Base-by-base conservation (phyloP, 345 rosid species). In the Laguncularia racemosa region DNA sequence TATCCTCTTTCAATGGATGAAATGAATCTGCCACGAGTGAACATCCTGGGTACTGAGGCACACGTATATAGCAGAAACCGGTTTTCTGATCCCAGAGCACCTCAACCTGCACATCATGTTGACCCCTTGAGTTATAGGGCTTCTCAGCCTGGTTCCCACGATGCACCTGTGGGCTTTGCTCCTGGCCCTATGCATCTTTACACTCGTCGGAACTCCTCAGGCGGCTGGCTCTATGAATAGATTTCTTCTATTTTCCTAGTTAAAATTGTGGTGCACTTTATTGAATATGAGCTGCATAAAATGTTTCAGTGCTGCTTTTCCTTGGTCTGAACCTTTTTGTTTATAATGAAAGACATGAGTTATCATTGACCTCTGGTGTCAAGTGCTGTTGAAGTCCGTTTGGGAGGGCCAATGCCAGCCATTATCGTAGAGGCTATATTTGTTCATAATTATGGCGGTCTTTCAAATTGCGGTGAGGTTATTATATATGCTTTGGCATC, bases 221-320 rank as follows among this genome's bases (percentile, higher is more conserved):
- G 96, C 26, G 95, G 96, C 33, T 89, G 98, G 95, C 75, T 86
- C 57, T 57, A 86, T 38, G 90, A 86, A 26, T 89, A 81, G 73
- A 65, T 20, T 21, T 49, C 9, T 33, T 7, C 40, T 33, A 9
- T 33, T 33, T 33, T 33, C 40, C 40, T 33, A 4, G 40, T 33
- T 33, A 33, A 33, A 33, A 33, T 9, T 9, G 40, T 33, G 40
- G 1, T 33, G 40, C 40, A 33, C 9, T 2, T 33, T 2, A 4
- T 33, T 2, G 28, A 23, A 0, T 33, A 33, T 33, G 40, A 33
- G 40, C 40, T 33, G 4, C 40, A 4, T 7, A 4, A 33, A 33
- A n/a, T 26, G 28, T 26, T 26, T 6, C 6, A 26, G 6, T 33
- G 40, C 40, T 33, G 6, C 40, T 33, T 7, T 33, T 33, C 10